These are phyloP conservation scores for Ilex asprella DNA, from an alignment of 257 asterid species.

Conservation along the genomic window DNA sequence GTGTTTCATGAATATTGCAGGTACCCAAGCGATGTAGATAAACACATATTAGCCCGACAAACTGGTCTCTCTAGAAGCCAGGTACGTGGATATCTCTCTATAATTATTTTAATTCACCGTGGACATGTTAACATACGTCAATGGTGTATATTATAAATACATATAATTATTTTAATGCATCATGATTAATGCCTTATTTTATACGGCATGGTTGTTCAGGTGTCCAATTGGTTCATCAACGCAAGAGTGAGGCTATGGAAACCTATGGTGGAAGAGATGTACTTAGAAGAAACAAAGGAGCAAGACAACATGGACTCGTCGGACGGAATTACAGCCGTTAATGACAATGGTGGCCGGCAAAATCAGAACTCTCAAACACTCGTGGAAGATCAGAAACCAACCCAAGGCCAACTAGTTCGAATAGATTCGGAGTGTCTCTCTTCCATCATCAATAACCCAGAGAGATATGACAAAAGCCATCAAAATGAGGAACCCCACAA, in stretches of 20 bases:
- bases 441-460: constrained; percentile 43
- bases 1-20: constrained; percentile 32
- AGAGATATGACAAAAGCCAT: constrained; percentile 25
- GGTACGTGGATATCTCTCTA: constrained; percentile 46
- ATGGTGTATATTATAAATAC: constrained; percentile 16
- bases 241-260: constrained; percentile 96
- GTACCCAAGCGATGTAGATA: constrained; percentile 96
- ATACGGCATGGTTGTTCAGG: constrained; percentile 30
- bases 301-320: constrained; percentile 20
- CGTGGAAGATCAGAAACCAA: constrained; percentile 57
- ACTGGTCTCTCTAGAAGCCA: constrained; percentile 97
- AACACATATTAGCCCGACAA: constrained; percentile 88
- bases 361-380: constrained; percentile 14
- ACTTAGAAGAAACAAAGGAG: constrained; percentile 68
- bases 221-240: constrained; percentile 91
- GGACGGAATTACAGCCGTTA: constrained; percentile 17
- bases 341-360: constrained; percentile 2
- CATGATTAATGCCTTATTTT: background rate
- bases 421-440: constrained; percentile 76
- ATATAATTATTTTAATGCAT: background rate
- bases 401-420: constrained; percentile 43
- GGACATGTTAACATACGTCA: constrained; percentile 5
- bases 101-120: constrained; percentile 12
- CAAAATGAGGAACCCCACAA: constrained; percentile 13
- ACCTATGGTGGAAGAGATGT: constrained; percentile 98